Base-by-base conservation (phyloP, 306 rosid species). In the Acmispon strigosus region DNA sequence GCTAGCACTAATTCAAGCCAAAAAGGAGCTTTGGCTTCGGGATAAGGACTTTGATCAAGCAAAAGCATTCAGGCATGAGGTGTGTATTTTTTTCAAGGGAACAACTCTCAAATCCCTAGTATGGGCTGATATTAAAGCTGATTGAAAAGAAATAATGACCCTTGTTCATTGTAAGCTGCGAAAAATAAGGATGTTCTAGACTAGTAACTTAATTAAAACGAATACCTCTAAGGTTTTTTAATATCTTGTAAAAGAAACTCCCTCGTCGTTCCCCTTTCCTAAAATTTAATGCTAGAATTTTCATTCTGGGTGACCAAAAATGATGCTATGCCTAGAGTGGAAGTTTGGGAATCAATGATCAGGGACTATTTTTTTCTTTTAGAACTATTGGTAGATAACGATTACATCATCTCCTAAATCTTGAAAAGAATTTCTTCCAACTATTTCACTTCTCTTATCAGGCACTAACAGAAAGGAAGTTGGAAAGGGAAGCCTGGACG, bases 401-500 rank as follows among this genome's bases (percentile, higher is more conserved):
- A 24, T 32, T 37, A 32, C 24, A 24, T 72, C 15, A 15, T 18
- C 22, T 52, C 53, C 68, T 17, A n/a, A 20, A 20, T 79, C 47
- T 50, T 34, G 15, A 53, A 27, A 37, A 44, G 41, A 62, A 58
- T 1, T 7, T 51, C 22, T 63, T 32, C 44, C 71, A 42, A 56
- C 42, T 19, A 39, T 62, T 27, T 7, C 16, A 13, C 22, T 14
- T 39, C 63, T 48, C 27, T 69, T 67, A 51, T 69, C 90, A 91
- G 97, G 83, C 61, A 70, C 67, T 71, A 69, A 68, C 19, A 10
- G 91, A 84, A 68, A 76, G 78, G 50, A 80, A 77, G 44, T 70
- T 87, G 82, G 94, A 89, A 72, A 84, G 63, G 57, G 87, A 80
- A 83, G 86, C 86, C 52, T 89, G 98, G 98, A 88, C 79, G 69